phyloP scores from a whole-genome alignment of 148 eudicot species.

The Diospyros lotus region DNA sequence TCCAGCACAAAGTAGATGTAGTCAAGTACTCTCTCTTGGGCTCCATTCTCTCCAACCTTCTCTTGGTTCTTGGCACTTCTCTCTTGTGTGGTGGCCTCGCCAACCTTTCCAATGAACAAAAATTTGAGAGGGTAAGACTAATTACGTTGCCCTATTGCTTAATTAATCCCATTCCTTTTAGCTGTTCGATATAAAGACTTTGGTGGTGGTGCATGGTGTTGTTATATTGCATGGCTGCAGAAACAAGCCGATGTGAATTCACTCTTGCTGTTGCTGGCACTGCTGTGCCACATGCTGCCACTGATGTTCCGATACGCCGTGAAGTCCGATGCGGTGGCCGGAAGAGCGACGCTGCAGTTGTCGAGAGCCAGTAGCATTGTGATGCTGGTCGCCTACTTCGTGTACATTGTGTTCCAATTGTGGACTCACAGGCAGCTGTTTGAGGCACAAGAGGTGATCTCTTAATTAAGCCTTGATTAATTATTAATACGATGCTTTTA shows the following conservation, averaged over 20 bases:
- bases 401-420: conserved; percentile 75
- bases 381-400: conserved; percentile 71
- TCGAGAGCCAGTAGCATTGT: conserved; percentile 76
- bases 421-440: conserved; percentile 82
- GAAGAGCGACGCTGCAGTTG: conserved; percentile 34
- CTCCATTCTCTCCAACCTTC: conserved; percentile 90
- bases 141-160: neutral
- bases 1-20: conserved; percentile 59
- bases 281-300: conserved; percentile 73
- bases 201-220: neutral
- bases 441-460: conserved; percentile 52
- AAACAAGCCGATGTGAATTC: conserved; percentile 87
- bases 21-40: conserved; percentile 94
- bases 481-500: neutral
- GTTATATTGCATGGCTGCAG: conserved; percentile 30
- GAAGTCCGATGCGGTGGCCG: neutral
- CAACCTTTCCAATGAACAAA: conserved; percentile 65
- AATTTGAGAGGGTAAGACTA: conserved; percentile 65
- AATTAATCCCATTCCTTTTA: neutral
- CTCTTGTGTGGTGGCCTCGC: conserved; percentile 88
- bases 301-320: conserved; percentile 49
- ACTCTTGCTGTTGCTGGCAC: conserved; percentile 58
- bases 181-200: neutral
- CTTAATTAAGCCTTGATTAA: too few relatives aligned
- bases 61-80: conserved; percentile 89